A percentile compares a stretch with the other conserved stretches of the same genome.
These are phyloP conservation scores for Sphagnum tenellum DNA, from an alignment of 225 moss, liverwort and hornwort genomes.

Conservation along the genomic window DNA sequence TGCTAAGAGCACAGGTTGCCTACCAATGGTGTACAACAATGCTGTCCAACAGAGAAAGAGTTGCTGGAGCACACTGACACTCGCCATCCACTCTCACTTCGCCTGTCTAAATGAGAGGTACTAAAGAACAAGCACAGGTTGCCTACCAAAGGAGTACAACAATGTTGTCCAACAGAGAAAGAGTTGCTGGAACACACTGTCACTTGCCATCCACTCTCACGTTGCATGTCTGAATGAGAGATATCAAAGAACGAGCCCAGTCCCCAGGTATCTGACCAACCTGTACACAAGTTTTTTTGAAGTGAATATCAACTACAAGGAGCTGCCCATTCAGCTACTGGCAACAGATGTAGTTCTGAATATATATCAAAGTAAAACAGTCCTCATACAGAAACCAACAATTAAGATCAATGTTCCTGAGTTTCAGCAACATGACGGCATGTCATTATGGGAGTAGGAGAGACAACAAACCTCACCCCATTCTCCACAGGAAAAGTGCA, in stretches of 20 bases:
- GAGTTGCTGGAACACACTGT: slow-evolving; percentile 30
- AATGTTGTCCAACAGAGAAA: slow-evolving; percentile 61
- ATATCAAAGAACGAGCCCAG: slow-evolving; percentile 76
- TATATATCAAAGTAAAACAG: too few species aligned
- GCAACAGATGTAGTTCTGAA: too few species aligned
- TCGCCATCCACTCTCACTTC: slow-evolving; percentile 62
- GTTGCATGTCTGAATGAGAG: slow-evolving; percentile 53
- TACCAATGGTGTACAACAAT: slow-evolving; percentile 59
- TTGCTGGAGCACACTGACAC: slow-evolving; percentile 42
- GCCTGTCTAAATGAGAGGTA: slow-evolving; percentile 1
- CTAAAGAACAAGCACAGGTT: neutral
- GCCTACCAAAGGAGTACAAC: slow-evolving; percentile 57
- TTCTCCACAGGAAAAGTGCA: too few species aligned
- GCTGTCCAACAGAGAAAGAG: slow-evolving; percentile 56
- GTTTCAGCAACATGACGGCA: too few species aligned
- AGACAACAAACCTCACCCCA: too few species aligned
- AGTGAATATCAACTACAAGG: too few species aligned
- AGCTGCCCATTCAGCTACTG: too few species aligned
- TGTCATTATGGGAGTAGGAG: too few species aligned
- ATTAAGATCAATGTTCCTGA: too few species aligned
- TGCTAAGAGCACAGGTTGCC: slow-evolving; percentile 3
- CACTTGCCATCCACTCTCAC: slow-evolving; percentile 61
- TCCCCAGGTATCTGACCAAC: slow-evolving; percentile 78
- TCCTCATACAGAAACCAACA: too few species aligned
- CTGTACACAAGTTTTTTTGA: too few species aligned